phyloP scores from a whole-genome alignment of 1,284 basidiomycete species.

The Pyrrhoderma lamaoense region DNA sequence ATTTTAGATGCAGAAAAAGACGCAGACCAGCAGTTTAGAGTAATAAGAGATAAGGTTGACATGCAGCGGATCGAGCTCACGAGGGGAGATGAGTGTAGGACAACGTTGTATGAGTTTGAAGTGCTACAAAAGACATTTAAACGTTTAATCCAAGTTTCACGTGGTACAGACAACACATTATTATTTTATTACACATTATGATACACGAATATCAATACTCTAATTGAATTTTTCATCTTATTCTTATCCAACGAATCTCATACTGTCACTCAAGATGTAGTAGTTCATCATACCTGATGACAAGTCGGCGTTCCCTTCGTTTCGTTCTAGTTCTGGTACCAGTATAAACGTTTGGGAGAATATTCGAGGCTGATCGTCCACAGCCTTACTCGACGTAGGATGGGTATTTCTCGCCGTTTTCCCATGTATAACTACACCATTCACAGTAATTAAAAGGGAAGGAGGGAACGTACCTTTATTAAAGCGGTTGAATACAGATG shows the following conservation, averaged over 20 bases:
- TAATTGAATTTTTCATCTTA: too few relatives aligned
- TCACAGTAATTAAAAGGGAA: constrained; percentile 69
- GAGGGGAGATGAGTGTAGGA: too few relatives aligned
- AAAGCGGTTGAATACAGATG: constrained; percentile 12
- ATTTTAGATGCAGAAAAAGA: not conserved
- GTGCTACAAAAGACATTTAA: too few relatives aligned
- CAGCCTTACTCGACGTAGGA: constrained; percentile 40
- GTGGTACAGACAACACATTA: too few relatives aligned
- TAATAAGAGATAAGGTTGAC: constrained; percentile 29
- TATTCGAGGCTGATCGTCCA: constrained; percentile 73
- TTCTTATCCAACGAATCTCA: constrained; percentile 68
- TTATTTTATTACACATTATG: too few relatives aligned
- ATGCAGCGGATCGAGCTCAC: too few relatives aligned
- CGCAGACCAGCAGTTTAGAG: constrained; percentile 38
- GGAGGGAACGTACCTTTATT: constrained; percentile 61
- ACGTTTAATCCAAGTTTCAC: too few relatives aligned
- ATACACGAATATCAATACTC: too few relatives aligned
- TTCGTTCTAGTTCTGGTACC: constrained; percentile 60
- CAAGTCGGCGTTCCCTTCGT: constrained; percentile 35
- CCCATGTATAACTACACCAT: constrained; percentile 73
- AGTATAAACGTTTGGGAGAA: constrained; percentile 84
- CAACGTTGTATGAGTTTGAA: too few relatives aligned
- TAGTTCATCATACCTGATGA: constrained; percentile 54
- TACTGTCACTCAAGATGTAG: constrained; percentile 65
- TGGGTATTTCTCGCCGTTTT: constrained; percentile 51